Conservation (phyloP, 495 filamentous ascomycete genomes). For the Evernia prunastri region DNA sequence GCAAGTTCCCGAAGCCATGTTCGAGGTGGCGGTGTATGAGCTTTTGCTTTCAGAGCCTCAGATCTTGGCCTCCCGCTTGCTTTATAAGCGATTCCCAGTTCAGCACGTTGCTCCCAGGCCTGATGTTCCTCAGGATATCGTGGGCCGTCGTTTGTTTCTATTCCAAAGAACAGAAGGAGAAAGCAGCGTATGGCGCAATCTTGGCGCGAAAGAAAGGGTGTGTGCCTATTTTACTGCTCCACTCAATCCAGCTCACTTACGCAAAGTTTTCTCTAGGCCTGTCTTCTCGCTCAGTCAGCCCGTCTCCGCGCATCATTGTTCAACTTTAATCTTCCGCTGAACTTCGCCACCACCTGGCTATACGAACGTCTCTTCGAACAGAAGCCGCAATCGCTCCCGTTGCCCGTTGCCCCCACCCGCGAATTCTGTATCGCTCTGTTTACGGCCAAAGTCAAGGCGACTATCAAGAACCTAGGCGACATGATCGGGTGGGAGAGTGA, state of each 20-base stretch:
- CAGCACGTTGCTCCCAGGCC: slow-evolving; percentile 21
- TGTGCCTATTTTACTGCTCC: too few species aligned
- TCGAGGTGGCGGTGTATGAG: too few species aligned
- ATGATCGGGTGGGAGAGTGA: slow-evolving; percentile 36
- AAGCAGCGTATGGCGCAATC: slow-evolving; percentile 27
- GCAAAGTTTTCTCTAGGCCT: too few species aligned
- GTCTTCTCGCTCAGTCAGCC: too few species aligned
- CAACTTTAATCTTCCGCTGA: too few species aligned
- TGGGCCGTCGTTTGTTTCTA: slow-evolving; percentile 30
- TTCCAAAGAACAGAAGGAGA: slow-evolving; percentile 32
- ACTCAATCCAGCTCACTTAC: too few species aligned
- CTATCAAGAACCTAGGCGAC: slow-evolving; percentile 32
- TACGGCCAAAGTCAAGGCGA: slow-evolving; percentile 34
- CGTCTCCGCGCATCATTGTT: too few species aligned
- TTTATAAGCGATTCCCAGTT: slow-evolving; percentile 22
- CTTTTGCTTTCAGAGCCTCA: too few species aligned
- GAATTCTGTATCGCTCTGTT: slow-evolving; percentile 34
- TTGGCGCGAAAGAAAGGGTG: slow-evolving; percentile 1
- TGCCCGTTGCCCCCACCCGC: slow-evolving; percentile 34
- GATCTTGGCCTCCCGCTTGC: too few species aligned
- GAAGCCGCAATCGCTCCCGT: slow-evolving; percentile 29
- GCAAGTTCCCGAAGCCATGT: slow-evolving; percentile 15
- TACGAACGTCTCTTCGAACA: slow-evolving; percentile 28
- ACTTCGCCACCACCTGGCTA: too few species aligned
- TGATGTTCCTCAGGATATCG: slow-evolving; percentile 25